Evolutionary conservation across 176 grass and related monocot genomes (phyloP).

Genomic region (Carex littledalei): DNA sequence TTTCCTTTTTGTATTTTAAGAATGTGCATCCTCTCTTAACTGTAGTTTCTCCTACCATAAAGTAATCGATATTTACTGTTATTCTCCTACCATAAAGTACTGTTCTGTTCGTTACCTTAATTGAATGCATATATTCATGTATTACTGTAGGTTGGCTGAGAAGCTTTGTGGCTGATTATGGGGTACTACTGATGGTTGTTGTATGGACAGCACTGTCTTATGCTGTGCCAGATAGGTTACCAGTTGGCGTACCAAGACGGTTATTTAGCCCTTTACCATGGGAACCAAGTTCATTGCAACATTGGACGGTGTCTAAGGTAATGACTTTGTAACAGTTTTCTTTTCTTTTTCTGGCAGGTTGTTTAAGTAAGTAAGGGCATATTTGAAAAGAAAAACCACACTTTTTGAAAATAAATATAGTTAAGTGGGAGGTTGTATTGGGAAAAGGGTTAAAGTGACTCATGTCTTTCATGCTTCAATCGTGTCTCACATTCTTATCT

Average conservation of each 20-base stretch:
- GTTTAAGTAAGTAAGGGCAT: neutral
- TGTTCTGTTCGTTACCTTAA: neutral
- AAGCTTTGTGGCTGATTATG: constrained; percentile 80
- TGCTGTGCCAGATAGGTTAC: constrained; percentile 49
- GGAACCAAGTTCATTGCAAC: constrained; percentile 56
- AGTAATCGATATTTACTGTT: neutral
- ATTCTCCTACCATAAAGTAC: neutral
- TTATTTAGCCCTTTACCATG: constrained; percentile 71
- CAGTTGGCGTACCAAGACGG: constrained; percentile 61
- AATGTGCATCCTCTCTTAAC: constrained; percentile 1
- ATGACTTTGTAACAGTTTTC: neutral
- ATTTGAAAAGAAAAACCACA: neutral
- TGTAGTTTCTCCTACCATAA: neutral
- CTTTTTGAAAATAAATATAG: neutral
- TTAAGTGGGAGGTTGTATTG: neutral
- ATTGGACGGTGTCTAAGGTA: constrained; percentile 74
- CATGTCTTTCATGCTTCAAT: no score
- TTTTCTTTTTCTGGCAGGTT: neutral
- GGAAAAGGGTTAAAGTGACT: no score
- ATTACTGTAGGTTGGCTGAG: constrained; percentile 62
- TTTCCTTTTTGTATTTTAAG: neutral
- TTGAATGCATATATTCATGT: constrained; percentile 8
- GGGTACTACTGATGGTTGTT: constrained; percentile 70
- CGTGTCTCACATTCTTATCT: no score
- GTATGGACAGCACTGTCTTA: constrained; percentile 80